Evolutionary conservation across 1,284 basidiomycete species (phyloP), one percentile per base, ranked within the genome.

Genomic region (Papiliotrema fonsecae): DNA sequence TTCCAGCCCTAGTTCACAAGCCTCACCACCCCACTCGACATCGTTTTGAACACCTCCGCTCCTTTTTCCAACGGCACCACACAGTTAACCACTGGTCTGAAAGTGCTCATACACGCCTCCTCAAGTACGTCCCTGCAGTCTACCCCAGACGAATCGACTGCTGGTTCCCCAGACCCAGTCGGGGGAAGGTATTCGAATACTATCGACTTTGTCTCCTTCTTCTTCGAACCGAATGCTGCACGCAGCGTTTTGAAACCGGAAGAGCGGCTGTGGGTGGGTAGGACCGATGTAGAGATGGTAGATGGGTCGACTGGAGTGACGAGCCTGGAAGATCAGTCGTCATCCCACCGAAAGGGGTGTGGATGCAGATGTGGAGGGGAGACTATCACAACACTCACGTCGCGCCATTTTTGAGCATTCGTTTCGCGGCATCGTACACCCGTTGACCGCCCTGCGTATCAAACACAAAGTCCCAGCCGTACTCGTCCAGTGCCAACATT

Each of bases 401-500:
- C 30, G 70, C 73, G 56, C 63, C 72, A 51, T 61, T 60, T 41
- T 72, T 73, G 50, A 93, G 73, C 22, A 89, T 76, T 52, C 76
- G 69, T 58, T 81, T 80, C 2, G 83, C 79, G 2, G 82, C 83
- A 55, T 86, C 83, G 79, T 87, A 86, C 22, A 90, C 77, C 24
- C 78, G 80, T 54, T 79, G 78, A 13, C 88, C 87, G 9, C 89
- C 89, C 19, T 87, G 74, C 1, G 85, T 86, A 67, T 92, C 89
- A 47, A 92, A 69, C 3, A 93, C 79, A 25, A 82, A 82, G 65
- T 91, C 86, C 65, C 88, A 86, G 3, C 58, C 56, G 19, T 47
- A 49, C 35, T 72, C 71, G 26, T 71, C 67, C 40, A 73, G 52
- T 16, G 52, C 55, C 32, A 64, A 45, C 56, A 74, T 61, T 28